Conservation (phyloP, 192 early-diverging fungal species). For the Coemansia sp. region DNA sequence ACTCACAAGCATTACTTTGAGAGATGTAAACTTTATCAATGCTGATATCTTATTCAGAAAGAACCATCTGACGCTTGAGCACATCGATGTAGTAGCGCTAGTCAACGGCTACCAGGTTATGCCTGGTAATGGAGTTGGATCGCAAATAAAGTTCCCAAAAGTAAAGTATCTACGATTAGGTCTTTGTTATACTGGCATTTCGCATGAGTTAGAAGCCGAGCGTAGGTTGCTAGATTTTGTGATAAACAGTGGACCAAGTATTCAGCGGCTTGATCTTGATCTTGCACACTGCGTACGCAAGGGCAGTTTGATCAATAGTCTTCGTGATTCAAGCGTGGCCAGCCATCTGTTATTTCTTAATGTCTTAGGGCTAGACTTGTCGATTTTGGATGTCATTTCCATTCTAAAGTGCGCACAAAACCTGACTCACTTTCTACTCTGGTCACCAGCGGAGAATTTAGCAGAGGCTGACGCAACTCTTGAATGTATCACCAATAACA, state of each 20-base stretch:
- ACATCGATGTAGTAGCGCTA: not conserved
- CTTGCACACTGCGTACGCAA: not conserved
- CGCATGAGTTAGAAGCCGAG: not conserved
- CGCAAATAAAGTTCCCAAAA: not conserved
- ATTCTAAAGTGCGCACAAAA: not conserved
- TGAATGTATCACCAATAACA: not conserved
- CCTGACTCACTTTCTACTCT: not conserved
- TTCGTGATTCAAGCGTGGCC: not conserved
- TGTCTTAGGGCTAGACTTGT: not conserved
- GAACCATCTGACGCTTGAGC: not conserved
- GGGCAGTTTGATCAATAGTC: not conserved
- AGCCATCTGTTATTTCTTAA: not conserved
- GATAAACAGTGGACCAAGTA: not conserved
- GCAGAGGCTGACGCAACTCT: not conserved
- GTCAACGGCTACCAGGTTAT: not conserved
- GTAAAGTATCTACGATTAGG: not conserved
- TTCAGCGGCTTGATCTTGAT: not conserved
- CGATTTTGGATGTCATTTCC: not conserved
- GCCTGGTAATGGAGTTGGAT: not conserved
- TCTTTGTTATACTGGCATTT: not conserved
- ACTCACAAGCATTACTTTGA: no score
- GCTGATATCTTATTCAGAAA: not conserved
- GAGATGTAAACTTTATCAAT: not conserved
- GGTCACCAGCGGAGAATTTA: not conserved
- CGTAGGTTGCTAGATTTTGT: not conserved